A percentile compares a stretch with the other conserved stretches of the same genome.
These are phyloP conservation scores for Metarhizium humberi DNA, from an alignment of 2,329 filamentous ascomycete species.

Conservation along the genomic window DNA sequence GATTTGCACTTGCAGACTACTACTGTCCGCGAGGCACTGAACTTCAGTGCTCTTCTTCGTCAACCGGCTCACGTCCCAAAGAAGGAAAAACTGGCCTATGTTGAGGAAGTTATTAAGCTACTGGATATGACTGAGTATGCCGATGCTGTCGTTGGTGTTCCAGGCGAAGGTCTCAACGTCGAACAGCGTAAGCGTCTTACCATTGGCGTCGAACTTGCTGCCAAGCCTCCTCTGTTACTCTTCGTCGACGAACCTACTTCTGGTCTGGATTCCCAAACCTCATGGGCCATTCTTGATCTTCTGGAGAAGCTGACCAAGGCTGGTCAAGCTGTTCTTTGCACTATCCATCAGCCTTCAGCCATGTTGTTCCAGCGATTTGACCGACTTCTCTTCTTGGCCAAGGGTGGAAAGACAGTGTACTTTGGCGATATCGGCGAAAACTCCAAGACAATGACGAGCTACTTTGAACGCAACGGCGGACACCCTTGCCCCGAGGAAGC, in stretches of 20 bases:
- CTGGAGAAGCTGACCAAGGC: slow-evolving; percentile 83
- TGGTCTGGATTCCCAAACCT: slow-evolving; percentile 86
- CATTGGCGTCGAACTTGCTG: slow-evolving; percentile 91
- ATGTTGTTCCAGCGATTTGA: slow-evolving; percentile 92
- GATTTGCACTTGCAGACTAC: slow-evolving; percentile 79
- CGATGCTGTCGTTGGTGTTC: slow-evolving; percentile 82
- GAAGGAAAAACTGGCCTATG: slow-evolving; percentile 75
- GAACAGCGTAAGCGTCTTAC: slow-evolving; percentile 70
- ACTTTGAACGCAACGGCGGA: slow-evolving; percentile 68
- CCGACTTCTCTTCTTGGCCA: slow-evolving; percentile 66
- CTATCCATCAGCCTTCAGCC: slow-evolving; percentile 93
- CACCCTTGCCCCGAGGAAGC: slow-evolving; percentile 54
- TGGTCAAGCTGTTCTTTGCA: slow-evolving; percentile 91
- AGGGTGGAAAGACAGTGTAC: slow-evolving; percentile 70
- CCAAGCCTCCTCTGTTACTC: slow-evolving; percentile 79
- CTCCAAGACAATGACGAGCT: slow-evolving; percentile 56
- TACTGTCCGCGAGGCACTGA: slow-evolving; percentile 79
- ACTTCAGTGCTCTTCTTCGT: slow-evolving; percentile 76
- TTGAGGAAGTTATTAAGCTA: slow-evolving; percentile 83
- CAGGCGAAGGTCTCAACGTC: slow-evolving; percentile 73
- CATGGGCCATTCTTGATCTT: slow-evolving; percentile 83
- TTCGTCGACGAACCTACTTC: slow-evolving; percentile 95
- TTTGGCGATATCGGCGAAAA: slow-evolving; percentile 71
- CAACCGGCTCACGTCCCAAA: slow-evolving; percentile 67
- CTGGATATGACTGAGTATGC: slow-evolving; percentile 86